phyloP scores from a whole-genome alignment of 108 stramenopile species.

The Schizochytrium sp. region DNA sequence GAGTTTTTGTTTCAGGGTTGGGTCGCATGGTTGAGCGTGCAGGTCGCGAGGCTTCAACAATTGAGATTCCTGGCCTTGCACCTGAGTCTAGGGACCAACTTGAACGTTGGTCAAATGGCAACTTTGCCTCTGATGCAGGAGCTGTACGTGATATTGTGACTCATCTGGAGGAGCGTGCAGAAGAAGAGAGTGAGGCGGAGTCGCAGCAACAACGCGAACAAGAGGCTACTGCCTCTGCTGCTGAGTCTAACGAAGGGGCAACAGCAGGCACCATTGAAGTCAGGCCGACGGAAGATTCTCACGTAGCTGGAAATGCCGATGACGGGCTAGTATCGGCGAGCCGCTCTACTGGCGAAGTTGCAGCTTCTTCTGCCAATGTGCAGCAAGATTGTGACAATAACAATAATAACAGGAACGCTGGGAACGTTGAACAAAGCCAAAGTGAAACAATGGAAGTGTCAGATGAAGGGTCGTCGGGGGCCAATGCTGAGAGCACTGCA shows the following conservation, averaged over 20 bases:
- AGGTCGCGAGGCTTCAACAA: background rate
- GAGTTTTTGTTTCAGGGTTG: background rate
- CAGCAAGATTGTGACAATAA: too few relatives aligned
- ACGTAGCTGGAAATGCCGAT: too few relatives aligned
- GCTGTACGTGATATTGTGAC: background rate
- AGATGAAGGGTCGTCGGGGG: too few relatives aligned
- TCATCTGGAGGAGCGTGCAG: background rate
- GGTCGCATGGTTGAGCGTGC: background rate
- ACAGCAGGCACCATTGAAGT: background rate
- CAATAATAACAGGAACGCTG: too few relatives aligned
- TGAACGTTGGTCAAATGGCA: conserved; percentile 43
- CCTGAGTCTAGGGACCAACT: conserved; percentile 41
- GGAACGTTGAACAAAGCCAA: too few relatives aligned
- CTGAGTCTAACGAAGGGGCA: background rate
- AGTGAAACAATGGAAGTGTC: too few relatives aligned
- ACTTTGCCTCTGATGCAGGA: background rate
- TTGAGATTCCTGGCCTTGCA: background rate
- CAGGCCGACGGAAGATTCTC: too few relatives aligned
- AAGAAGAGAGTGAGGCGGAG: background rate
- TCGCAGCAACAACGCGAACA: background rate
- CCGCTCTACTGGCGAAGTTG: too few relatives aligned
- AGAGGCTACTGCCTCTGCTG: too few relatives aligned
- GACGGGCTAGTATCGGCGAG: too few relatives aligned
- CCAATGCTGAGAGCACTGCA: too few relatives aligned
- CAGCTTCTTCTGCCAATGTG: too few relatives aligned